A percentile compares a stretch with the other conserved stretches of the same genome.
Evolutionary conservation across 129 eudicot species (phyloP).

Genomic region (Flaveria trinervia): DNA sequence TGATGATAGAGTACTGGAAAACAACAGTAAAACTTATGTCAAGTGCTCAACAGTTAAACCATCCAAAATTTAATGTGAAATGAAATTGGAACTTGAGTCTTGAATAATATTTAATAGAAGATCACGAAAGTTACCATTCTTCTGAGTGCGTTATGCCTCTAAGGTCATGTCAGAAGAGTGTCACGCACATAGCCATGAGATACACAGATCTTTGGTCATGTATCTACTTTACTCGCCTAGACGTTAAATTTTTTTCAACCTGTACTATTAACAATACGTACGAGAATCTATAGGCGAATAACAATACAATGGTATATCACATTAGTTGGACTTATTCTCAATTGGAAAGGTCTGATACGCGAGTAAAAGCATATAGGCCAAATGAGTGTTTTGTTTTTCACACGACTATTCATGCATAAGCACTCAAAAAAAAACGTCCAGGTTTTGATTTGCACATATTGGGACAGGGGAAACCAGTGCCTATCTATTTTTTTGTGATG

Average conservation of each 20-base stretch:
- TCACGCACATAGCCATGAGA: background rate
- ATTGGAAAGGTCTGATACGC: background rate
- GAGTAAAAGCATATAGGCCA: background rate
- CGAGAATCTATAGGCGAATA: background rate
- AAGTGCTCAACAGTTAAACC: background rate
- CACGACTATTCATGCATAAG: background rate
- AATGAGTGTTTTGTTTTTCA: too few relatives aligned
- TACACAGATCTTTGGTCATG: background rate
- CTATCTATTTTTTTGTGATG: background rate
- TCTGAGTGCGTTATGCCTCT: background rate
- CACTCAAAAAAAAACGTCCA: background rate
- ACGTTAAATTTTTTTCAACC: background rate
- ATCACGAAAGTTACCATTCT: background rate
- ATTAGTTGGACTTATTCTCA: background rate
- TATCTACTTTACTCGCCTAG: conserved; percentile 2
- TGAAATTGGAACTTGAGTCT: background rate
- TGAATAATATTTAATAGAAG: background rate
- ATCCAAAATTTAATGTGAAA: background rate
- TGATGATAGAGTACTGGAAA: background rate
- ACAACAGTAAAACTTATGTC: background rate
- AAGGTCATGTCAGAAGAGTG: background rate
- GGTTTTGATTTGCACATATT: background rate
- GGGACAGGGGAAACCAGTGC: background rate
- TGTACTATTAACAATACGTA: background rate
- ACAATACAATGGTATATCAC: background rate